Evolutionary conservation across 2,329 filamentous ascomycete genomes (phyloP).

Genomic region (Pseudocercospora eumusae): DNA sequence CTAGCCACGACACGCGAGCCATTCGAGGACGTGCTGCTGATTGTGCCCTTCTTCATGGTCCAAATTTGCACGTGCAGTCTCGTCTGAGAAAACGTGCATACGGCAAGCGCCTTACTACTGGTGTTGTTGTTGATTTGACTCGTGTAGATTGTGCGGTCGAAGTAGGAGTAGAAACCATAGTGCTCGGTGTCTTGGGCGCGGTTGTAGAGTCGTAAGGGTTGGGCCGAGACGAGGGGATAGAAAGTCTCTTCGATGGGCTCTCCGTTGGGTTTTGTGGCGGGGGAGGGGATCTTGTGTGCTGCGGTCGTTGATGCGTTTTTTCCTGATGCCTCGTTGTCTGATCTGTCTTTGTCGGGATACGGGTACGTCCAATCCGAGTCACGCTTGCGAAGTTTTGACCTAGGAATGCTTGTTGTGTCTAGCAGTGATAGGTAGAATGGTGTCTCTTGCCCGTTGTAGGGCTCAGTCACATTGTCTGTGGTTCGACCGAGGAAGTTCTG

Average conservation of each 20-base stretch:
- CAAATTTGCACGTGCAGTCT: slow-evolving; percentile 64
- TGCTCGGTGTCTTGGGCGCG: slow-evolving; percentile 78
- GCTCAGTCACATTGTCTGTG: slow-evolving; percentile 69
- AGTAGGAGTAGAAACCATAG: slow-evolving; percentile 93
- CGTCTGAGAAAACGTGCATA: slow-evolving; percentile 60
- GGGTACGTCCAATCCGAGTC: slow-evolving; percentile 30
- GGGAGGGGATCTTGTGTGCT: slow-evolving; percentile 61
- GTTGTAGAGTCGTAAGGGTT: slow-evolving; percentile 83
- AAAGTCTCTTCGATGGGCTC: slow-evolving; percentile 71
- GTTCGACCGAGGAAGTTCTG: slow-evolving; percentile 82
- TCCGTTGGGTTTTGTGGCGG: slow-evolving; percentile 65
- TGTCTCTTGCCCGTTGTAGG: slow-evolving; percentile 81
- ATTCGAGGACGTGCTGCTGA: slow-evolving; percentile 13
- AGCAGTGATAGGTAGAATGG: slow-evolving; percentile 84
- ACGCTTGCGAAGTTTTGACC: slow-evolving; percentile 27
- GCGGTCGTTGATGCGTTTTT: slow-evolving; percentile 50
- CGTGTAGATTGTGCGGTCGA: slow-evolving; percentile 81
- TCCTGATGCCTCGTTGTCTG: background rate
- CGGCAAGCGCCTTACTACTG: slow-evolving; percentile 22
- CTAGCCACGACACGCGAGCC: slow-evolving; percentile 32
- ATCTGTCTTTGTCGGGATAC: slow-evolving; percentile 24
- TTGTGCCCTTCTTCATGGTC: slow-evolving; percentile 50
- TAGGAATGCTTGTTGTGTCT: slow-evolving; percentile 39
- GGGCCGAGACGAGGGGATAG: slow-evolving; percentile 66
- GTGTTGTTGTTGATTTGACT: slow-evolving; percentile 46